phyloP scores from a whole-genome alignment of 1,284 basidiomycete species.

The Tilletia setariae region DNA sequence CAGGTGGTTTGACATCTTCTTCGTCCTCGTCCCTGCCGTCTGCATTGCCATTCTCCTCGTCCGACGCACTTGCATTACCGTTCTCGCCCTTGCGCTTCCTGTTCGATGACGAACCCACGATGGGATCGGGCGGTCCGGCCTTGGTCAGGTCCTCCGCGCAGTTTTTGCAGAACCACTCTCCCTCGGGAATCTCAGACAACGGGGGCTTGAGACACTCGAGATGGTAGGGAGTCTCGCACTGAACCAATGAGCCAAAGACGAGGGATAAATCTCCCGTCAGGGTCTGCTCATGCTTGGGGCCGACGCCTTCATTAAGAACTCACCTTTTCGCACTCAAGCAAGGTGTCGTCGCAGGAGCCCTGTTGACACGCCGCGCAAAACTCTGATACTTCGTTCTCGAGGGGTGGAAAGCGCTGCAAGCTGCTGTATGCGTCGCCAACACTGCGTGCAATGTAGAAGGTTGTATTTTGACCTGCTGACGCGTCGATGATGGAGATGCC shows the following conservation, averaged over 20 bases:
- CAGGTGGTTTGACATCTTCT: conserved; percentile 10
- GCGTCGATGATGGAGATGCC: conserved; percentile 76
- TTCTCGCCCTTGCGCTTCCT: conserved; percentile 2
- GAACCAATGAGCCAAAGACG: conserved; percentile 47
- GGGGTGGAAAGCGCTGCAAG: conserved; percentile 44
- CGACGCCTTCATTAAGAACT: neutral
- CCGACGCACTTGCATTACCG: neutral
- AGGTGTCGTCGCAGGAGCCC: conserved; percentile 59
- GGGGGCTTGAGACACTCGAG: conserved; percentile 75
- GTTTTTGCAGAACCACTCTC: conserved; percentile 54
- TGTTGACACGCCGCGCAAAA: conserved; percentile 70
- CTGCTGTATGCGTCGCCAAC: conserved; percentile 54
- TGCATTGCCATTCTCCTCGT: neutral
- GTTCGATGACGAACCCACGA: neutral
- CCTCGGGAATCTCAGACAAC: conserved; percentile 72
- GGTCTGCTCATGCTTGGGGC: no score
- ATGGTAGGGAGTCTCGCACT: conserved; percentile 86
- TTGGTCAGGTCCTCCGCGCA: conserved; percentile 24
- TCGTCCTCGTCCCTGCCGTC: neutral
- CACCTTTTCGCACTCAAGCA: conserved; percentile 56
- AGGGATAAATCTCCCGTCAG: neutral
- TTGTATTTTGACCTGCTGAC: conserved; percentile 78
- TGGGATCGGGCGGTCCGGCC: neutral
- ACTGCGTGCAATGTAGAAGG: conserved; percentile 69
- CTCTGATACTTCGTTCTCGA: conserved; percentile 67